Percentiles rank a stretch among this genome's conserved stretches.
These are phyloP conservation scores for Elsinoe batatas DNA, from an alignment of 2,329 filamentous ascomycete species.

Conservation along the genomic window DNA sequence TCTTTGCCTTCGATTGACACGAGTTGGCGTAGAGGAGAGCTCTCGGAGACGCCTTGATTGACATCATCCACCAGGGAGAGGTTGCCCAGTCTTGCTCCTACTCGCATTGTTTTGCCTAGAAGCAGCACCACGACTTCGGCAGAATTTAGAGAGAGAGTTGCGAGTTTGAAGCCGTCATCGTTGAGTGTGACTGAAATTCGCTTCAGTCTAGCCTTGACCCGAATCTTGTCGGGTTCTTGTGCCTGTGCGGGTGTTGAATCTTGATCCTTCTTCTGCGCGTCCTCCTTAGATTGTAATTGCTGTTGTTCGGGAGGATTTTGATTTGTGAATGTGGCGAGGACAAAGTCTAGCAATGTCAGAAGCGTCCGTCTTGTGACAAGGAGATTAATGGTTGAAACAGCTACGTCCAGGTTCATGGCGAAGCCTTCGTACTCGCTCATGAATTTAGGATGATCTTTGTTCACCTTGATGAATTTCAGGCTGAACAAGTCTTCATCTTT, in stretches of 20 bases:
- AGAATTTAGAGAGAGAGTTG: constrained; percentile 84
- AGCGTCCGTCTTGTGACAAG: constrained; percentile 89
- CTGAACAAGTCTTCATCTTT: constrained; percentile 73
- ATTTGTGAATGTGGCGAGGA: constrained; percentile 80
- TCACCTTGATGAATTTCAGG: constrained; percentile 83
- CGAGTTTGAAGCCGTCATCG: constrained; percentile 90
- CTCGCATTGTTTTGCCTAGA: constrained; percentile 72
- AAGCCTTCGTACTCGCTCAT: constrained; percentile 85
- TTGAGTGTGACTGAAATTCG: constrained; percentile 91
- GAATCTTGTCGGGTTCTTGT: constrained; percentile 61
- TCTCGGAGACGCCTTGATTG: constrained; percentile 74
- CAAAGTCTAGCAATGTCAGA: constrained; percentile 85
- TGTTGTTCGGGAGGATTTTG: constrained; percentile 23
- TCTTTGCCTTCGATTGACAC: constrained; percentile 94
- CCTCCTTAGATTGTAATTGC: constrained; percentile 24
- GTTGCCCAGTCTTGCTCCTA: constrained; percentile 78
- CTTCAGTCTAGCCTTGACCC: constrained; percentile 87
- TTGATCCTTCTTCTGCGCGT: constrained; percentile 25
- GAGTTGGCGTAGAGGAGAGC: constrained; percentile 73
- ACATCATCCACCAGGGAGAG: constrained; percentile 86
- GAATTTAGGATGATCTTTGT: constrained; percentile 84
- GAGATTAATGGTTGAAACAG: constrained; percentile 90
- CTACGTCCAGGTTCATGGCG: constrained; percentile 83
- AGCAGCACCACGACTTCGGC: constrained; percentile 87
- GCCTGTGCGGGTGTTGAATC: constrained; percentile 29